phyloP scores from a whole-genome alignment of 441 rosid species.

The Erodium moschatum region DNA sequence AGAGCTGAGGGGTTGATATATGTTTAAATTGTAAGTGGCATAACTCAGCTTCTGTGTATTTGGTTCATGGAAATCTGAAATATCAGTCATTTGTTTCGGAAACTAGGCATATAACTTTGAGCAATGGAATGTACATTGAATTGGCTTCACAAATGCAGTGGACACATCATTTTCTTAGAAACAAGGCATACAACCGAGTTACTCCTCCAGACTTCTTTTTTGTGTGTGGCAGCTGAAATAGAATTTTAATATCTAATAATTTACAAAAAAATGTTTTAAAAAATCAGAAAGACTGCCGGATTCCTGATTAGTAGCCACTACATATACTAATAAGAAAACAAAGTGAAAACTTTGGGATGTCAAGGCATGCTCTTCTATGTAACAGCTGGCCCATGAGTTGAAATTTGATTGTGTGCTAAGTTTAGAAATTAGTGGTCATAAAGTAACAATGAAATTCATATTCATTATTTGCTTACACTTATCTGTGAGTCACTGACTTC shows the following conservation, averaged over 20 bases:
- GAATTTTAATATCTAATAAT: not conserved
- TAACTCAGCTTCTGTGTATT: not conserved
- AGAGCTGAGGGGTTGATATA: not conserved
- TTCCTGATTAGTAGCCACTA: not conserved
- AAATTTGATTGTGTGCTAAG: not conserved
- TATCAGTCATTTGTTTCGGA: not conserved
- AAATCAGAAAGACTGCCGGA: not conserved
- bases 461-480: constrained; percentile 3
- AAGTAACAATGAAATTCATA: not conserved
- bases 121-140: not conserved
- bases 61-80: not conserved
- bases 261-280: not conserved
- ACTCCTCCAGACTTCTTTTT: not conserved
- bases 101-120: not conserved
- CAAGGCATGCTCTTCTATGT: not conserved
- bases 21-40: not conserved
- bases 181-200: not conserved
- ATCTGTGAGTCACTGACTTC: constrained; percentile 11
- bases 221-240: not conserved
- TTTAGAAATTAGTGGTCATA: not conserved
- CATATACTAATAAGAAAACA: not conserved
- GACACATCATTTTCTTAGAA: not conserved
- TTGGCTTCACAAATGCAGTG: not conserved
- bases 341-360: not conserved
- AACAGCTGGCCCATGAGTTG: not conserved